A percentile compares a stretch with the other conserved stretches of the same genome.
These are phyloP conservation scores for Echria macrotheca DNA, from an alignment of 495 filamentous ascomycete genomes.

Conservation along the genomic window DNA sequence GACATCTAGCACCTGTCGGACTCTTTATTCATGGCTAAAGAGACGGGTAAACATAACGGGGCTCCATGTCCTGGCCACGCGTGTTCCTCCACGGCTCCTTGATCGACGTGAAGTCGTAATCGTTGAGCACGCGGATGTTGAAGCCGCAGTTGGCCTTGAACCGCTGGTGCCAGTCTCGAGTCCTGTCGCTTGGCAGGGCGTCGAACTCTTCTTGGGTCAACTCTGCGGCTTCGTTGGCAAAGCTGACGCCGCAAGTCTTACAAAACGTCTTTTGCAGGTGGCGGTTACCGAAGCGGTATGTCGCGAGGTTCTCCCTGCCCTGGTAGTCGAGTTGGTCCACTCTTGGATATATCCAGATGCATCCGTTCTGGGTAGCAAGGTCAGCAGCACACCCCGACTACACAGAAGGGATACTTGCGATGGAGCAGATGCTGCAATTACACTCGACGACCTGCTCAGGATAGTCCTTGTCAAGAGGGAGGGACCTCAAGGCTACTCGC, in stretches of 20 bases:
- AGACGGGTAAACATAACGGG: too few species aligned
- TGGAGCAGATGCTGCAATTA: slow-evolving; percentile 38
- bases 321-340: slow-evolving; percentile 21
- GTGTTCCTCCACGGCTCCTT: slow-evolving; percentile 13
- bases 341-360: slow-evolving; percentile 29
- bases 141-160: not conserved
- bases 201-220: slow-evolving; percentile 16
- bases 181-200: slow-evolving; percentile 8
- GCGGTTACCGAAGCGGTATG: slow-evolving; percentile 26
- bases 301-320: slow-evolving; percentile 25
- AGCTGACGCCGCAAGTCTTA: slow-evolving; percentile 32
- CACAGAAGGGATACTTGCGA: slow-evolving; percentile 22
- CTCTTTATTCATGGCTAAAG: too few species aligned
- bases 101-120: slow-evolving; percentile 22
- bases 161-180: slow-evolving; percentile 9
- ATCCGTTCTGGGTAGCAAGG: slow-evolving; percentile 6
- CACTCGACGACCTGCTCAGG: slow-evolving; percentile 20
- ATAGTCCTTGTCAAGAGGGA: slow-evolving; percentile 27
- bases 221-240: slow-evolving; percentile 17
- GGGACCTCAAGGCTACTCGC: slow-evolving; percentile 31
- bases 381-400: not conserved
- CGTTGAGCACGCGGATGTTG: slow-evolving; percentile 25
- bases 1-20: too few species aligned
- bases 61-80: slow-evolving; percentile 10
- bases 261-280: slow-evolving; percentile 35